Evolutionary conservation across 495 filamentous ascomycete genomes (phyloP), one percentile per base, ranked within the genome.

Genomic region (Trichoderma reesei): DNA sequence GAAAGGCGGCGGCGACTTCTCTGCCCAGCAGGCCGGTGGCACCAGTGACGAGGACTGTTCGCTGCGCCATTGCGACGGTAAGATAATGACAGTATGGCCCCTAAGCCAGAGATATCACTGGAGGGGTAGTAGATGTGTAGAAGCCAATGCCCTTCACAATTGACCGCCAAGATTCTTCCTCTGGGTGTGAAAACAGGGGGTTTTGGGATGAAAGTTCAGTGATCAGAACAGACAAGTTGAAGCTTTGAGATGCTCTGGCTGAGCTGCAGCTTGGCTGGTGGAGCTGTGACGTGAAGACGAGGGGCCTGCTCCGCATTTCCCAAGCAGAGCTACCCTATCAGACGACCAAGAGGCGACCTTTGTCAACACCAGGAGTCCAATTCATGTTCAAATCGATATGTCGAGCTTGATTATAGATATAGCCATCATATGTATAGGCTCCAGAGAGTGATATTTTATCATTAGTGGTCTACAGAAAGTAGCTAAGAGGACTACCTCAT

Each of bases 11-110:
- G 66, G 88, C 80, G 16, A 92, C 86, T 73, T 95, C 85, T 18
- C 92, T 84, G 39, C 92, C 92, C 8, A 97, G 82, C 2, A 94
- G 79, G 54, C 92, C 92, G 42, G 84, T 93, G 48, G 90, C 92
- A 41, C 92, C 92, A 34, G 92, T 97, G 59, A 97, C 77, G 26
- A 97, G 80, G 42, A 81, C 91, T 41, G 82, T 87, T 59, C 73
- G 76, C 1, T 41, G n/a, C 3, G 73, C 59, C 74, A 76, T 76
- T 6, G 61, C 3, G 9, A 18, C 3, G 13, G 26, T 3, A 9
- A 10, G 8, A 13, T 10, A 8, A 16, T 33, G 26, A 26, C 1
- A 26, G 26, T 0, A 26, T 26, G 26, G 1, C 26, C 20, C 34
- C 20, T 56, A 11, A 33, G 9, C 34, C 34, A 11, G 33, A 33